Evolutionary conservation across 371 early-diverging fungal genomes (phyloP), one percentile per base, ranked within the genome.

Genomic region (Parasitella parasitica): DNA sequence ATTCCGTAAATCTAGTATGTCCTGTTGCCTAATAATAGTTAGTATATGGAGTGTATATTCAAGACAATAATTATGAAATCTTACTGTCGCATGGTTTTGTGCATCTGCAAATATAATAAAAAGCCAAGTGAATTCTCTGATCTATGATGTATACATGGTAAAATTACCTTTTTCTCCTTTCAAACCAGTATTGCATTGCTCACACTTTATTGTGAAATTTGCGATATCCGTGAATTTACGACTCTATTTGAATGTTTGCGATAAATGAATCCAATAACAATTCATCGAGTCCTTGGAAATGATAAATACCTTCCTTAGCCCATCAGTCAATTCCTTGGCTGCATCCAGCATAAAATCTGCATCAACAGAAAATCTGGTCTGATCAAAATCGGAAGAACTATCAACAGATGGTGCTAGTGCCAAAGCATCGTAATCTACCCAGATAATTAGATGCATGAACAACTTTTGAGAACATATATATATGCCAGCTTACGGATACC

Each of bases 181-280:
- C 22, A 86, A 59, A n/a, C 85, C 85, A 8, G 53, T 64, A 16
- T 69, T 68, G 61, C 87, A 86, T 20, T 75, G 57, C 15, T 82
- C 68, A 49, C 87, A 86, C 34, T 73, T 74, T 0, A 86, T 67
- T 1, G 83, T 85, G 48, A 86, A 86, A 16, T 80, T 86, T 1
- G 85, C 81, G 15, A 85, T 58, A 62, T 86, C 85, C 0, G 87
- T 86, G 50, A 75, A 86, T 41, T 77, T 81, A 57, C 79, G 84
- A 53, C 70, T 71, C 86, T 86, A 49, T 18, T n/a, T 28, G 32
- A 22, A n/a, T n/a, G n/a, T n/a, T n/a, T n/a, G n/a, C n/a, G n/a
- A n/a, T n/a, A n/a, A n/a, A n/a, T n/a, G n/a, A n/a, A n/a, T n/a
- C n/a, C n/a, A n/a, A n/a, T n/a, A n/a, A n/a, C n/a, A n/a, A n/a